Percentiles rank a stretch among this genome's conserved stretches.
These are phyloP conservation scores for Andrographis paniculata DNA, from an alignment of 305 asterid species.

Conservation along the genomic window DNA sequence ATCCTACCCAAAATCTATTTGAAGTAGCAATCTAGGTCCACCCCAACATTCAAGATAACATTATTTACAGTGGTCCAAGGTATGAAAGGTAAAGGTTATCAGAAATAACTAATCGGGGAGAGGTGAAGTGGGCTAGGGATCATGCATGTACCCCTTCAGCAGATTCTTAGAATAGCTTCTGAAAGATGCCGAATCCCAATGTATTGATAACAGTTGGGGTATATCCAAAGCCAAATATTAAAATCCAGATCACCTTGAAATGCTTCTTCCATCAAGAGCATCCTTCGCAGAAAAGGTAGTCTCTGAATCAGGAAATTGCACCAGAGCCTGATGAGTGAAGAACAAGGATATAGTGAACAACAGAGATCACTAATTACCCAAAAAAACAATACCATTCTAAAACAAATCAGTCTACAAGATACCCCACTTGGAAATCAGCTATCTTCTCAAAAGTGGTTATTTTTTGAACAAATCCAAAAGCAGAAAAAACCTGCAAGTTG, in stretches of 20 bases:
- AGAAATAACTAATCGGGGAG: slow-evolving; percentile 22
- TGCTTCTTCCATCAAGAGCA: slow-evolving; percentile 97
- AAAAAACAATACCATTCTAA: slow-evolving; percentile 1
- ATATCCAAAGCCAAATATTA: slow-evolving; percentile 55
- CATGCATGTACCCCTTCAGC: slow-evolving; percentile 56
- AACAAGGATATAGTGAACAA: slow-evolving; percentile 2
- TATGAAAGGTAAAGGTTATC: slow-evolving; percentile 14
- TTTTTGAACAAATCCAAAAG: slow-evolving; percentile 94
- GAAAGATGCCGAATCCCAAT: slow-evolving; percentile 39
- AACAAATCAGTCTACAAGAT: slow-evolving; percentile 7
- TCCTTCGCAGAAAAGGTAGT: slow-evolving; percentile 94
- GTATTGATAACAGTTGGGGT: slow-evolving; percentile 38
- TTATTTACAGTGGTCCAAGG: not conserved
- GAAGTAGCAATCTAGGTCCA: not conserved
- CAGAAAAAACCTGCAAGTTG: slow-evolving; percentile 79
- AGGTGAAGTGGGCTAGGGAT: slow-evolving; percentile 46
- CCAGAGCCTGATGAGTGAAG: slow-evolving; percentile 56
- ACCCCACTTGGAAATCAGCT: slow-evolving; percentile 91
- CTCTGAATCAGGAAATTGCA: slow-evolving; percentile 85
- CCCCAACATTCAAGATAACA: not conserved
- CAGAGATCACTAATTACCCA: not conserved
- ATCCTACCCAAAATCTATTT: slow-evolving; percentile 4
- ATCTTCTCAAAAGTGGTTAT: slow-evolving; percentile 98
- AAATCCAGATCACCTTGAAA: slow-evolving; percentile 93
- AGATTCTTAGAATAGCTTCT: slow-evolving; percentile 27